Evolutionary conservation across 306 rosid species (phyloP).

Genomic region (Fragaria ananassa): DNA sequence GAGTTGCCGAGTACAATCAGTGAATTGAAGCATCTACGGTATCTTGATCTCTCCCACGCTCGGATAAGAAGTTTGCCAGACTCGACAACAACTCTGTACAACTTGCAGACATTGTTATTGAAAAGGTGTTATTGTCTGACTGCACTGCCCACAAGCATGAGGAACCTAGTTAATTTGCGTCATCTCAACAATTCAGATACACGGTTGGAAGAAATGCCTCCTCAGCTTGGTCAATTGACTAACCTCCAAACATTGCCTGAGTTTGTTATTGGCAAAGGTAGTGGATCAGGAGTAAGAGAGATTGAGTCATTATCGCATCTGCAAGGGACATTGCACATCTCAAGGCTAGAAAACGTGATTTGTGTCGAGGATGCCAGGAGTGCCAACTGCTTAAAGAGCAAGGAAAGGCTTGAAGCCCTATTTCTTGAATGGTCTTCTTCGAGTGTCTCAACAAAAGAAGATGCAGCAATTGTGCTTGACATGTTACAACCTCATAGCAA

Average conservation of each 20-base stretch:
- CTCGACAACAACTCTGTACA: too few relatives aligned
- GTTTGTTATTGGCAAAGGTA: slow-evolving; percentile 13
- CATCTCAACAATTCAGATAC: too few relatives aligned
- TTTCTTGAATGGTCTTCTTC: not conserved
- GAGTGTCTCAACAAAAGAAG: not conserved
- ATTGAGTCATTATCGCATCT: not conserved
- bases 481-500: not conserved
- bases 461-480: not conserved
- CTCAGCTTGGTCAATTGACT: too few relatives aligned
- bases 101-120: too few relatives aligned
- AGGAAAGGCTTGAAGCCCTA: not conserved
- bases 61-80: not conserved
- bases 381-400: not conserved
- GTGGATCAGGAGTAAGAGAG: not conserved
- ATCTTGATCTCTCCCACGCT: not conserved
- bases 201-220: too few relatives aligned
- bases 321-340: not conserved
- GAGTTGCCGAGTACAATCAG: not conserved
- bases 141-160: too few relatives aligned
- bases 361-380: not conserved
- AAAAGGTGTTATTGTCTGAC: rapidly evolving
- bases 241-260: too few relatives aligned
- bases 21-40: slow-evolving; percentile 16
- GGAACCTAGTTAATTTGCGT: not conserved
- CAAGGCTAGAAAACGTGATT: slow-evolving; percentile 12